Evolutionary conservation across 2,329 filamentous ascomycete species (phyloP).

Genomic region (Neofusicoccum kwambonambiense): DNA sequence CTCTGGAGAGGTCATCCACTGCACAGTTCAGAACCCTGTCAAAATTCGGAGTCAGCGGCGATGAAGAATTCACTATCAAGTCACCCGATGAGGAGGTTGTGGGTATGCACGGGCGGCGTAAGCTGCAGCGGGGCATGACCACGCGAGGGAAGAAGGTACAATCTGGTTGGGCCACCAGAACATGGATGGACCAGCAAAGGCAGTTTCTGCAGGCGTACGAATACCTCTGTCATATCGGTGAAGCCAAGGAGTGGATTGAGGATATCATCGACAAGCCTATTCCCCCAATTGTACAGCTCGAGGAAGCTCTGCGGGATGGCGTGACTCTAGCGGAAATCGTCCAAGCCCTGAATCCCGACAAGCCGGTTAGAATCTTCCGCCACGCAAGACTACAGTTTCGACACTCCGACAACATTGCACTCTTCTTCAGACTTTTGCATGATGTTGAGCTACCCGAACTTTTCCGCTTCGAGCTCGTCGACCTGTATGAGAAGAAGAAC

Average conservation of each 20-base stretch:
- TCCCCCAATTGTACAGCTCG: slow-evolving; percentile 87
- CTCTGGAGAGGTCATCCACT: slow-evolving; percentile 83
- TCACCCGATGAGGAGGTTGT: slow-evolving; percentile 80
- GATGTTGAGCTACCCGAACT: slow-evolving; percentile 91
- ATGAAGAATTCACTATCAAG: slow-evolving; percentile 74
- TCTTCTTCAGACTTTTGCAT: slow-evolving; percentile 91
- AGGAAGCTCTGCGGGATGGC: slow-evolving; percentile 88
- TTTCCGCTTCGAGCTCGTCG: slow-evolving; percentile 94
- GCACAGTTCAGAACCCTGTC: slow-evolving; percentile 86
- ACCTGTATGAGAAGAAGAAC: slow-evolving; percentile 99
- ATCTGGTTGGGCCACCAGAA: slow-evolving; percentile 71
- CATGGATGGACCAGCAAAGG: slow-evolving; percentile 99
- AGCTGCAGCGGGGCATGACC: slow-evolving; percentile 69
- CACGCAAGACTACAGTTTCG: slow-evolving; percentile 84
- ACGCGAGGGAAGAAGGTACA: slow-evolving; percentile 53
- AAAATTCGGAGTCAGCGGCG: slow-evolving; percentile 66
- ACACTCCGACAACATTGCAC: slow-evolving; percentile 96
- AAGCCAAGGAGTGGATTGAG: slow-evolving; percentile 99
- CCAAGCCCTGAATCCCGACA: slow-evolving; percentile 77
- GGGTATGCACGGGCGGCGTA: slow-evolving; percentile 79
- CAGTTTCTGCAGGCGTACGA: slow-evolving; percentile 97
- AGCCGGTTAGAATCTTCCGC: slow-evolving; percentile 78
- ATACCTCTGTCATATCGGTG: slow-evolving; percentile 97
- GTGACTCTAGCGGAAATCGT: slow-evolving; percentile 94
- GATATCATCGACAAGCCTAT: slow-evolving; percentile 81